Percentiles rank a stretch among this genome's conserved stretches.
These are phyloP conservation scores for Sporothrix phasma DNA, from an alignment of 2,329 filamentous ascomycete genomes.

Conservation along the genomic window DNA sequence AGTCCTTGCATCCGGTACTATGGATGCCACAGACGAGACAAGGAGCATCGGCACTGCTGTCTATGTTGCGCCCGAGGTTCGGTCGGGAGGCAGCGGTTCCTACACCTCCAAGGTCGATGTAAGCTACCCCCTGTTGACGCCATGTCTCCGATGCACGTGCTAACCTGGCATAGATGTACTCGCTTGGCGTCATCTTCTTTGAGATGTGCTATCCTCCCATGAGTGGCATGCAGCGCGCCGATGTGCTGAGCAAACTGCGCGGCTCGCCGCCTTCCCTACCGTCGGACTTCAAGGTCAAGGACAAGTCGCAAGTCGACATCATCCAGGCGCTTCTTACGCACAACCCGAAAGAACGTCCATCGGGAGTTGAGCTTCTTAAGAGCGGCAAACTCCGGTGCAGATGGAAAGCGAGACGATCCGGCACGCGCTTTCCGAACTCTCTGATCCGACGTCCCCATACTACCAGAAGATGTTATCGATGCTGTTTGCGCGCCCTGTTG, in stretches of 20 bases:
- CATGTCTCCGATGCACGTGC: neutral
- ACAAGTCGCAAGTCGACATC: slow-evolving; percentile 68
- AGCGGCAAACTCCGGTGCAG: slow-evolving; percentile 82
- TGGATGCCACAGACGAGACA: slow-evolving; percentile 56
- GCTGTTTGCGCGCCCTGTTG: slow-evolving; percentile 66
- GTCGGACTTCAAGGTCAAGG: slow-evolving; percentile 55
- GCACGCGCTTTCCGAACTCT: slow-evolving; percentile 68
- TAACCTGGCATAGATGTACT: slow-evolving; percentile 63
- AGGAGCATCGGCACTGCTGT: slow-evolving; percentile 67
- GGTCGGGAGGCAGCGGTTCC: slow-evolving; percentile 60
- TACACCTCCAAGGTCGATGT: slow-evolving; percentile 92
- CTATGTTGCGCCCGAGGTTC: slow-evolving; percentile 88
- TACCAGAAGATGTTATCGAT: slow-evolving; percentile 84
- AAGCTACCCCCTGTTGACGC: slow-evolving; percentile 28
- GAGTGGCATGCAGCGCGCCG: slow-evolving; percentile 52
- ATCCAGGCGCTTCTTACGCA: slow-evolving; percentile 73
- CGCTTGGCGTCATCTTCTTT: slow-evolving; percentile 92
- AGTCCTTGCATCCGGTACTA: slow-evolving; percentile 22
- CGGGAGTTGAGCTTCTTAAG: slow-evolving; percentile 69
- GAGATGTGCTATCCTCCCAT: slow-evolving; percentile 78
- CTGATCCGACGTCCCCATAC: slow-evolving; percentile 75
- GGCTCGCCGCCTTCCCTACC: slow-evolving; percentile 61
- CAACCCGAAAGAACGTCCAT: slow-evolving; percentile 71
- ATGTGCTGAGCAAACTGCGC: slow-evolving; percentile 58
- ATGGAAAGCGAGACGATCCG: slow-evolving; percentile 89